Evolutionary conservation across 768 basidiomycete species (phyloP).

Genomic region (Rossbeevera mucosa): DNA sequence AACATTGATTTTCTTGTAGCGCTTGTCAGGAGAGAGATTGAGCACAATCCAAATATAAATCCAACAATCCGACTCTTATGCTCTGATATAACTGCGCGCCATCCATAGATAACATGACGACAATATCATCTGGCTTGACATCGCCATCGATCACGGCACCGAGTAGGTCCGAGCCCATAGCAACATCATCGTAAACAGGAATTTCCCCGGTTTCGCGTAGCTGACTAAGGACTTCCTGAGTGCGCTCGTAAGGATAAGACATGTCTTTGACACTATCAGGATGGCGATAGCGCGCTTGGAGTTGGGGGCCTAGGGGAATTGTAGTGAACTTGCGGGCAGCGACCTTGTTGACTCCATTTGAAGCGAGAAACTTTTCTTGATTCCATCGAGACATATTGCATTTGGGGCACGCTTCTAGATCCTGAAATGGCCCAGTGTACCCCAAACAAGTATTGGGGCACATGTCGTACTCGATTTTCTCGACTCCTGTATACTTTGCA

Average conservation of each 20-base stretch:
- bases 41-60: constrained; percentile 36
- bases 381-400: no score
- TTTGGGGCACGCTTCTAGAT: no score
- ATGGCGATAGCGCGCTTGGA: not conserved
- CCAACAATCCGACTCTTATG: constrained; percentile 18
- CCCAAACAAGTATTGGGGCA: no score
- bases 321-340: no score
- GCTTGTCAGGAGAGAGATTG: constrained; percentile 2
- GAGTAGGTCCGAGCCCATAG: constrained; percentile 13
- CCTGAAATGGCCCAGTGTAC: no score
- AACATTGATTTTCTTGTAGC: not conserved
- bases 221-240: not conserved
- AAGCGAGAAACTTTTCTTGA: no score
- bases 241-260: not conserved
- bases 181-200: not conserved
- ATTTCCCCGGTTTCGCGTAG: not conserved
- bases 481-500: no score
- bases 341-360: no score
- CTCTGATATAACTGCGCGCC: constrained; percentile 38
- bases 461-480: no score
- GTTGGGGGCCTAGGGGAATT: not conserved
- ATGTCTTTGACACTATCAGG: not conserved
- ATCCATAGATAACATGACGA: constrained; percentile 11
- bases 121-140: constrained; percentile 21
- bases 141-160: not conserved